phyloP scores from a whole-genome alignment of 2,329 filamentous ascomycete genomes.

The Microsporum ferrugineum region DNA sequence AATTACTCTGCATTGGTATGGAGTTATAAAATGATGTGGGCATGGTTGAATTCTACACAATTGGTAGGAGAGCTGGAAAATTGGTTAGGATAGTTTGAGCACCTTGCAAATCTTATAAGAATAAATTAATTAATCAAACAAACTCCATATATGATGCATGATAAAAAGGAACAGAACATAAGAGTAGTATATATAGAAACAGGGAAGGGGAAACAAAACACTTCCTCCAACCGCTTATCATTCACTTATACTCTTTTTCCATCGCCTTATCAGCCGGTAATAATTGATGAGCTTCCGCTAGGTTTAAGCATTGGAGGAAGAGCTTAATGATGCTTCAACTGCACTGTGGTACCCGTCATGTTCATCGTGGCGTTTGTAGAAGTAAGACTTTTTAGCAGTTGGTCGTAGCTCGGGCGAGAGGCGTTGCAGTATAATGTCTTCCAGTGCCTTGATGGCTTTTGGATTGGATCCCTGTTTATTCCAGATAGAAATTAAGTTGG shows the following conservation, averaged over 20 bases:
- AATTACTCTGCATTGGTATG: background rate
- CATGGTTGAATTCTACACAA: background rate
- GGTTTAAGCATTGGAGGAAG: background rate
- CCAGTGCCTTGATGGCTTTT: conserved; percentile 62
- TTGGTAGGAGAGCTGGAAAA: background rate
- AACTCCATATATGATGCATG: background rate
- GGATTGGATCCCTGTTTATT: conserved; percentile 77
- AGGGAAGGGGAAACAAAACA: background rate
- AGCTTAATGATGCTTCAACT: conserved; percentile 6
- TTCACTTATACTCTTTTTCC: no score
- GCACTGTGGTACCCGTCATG: conserved; percentile 64
- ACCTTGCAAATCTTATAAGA: background rate
- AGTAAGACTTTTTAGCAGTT: conserved; percentile 45
- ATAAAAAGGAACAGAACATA: background rate
- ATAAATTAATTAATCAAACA: background rate
- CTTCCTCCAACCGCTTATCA: background rate
- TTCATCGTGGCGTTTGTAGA: conserved; percentile 82
- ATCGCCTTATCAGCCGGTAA: background rate
- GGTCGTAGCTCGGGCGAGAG: conserved; percentile 62
- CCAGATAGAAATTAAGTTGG: conserved; percentile 82
- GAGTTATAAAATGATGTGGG: background rate
- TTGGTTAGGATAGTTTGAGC: background rate
- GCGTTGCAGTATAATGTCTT: conserved; percentile 60
- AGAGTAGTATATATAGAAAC: background rate
- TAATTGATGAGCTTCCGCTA: background rate